Percentiles rank a stretch among this genome's conserved stretches.
phyloP scores from a whole-genome alignment of 169 alveolate species.

The Plasmodium gonderi region DNA sequence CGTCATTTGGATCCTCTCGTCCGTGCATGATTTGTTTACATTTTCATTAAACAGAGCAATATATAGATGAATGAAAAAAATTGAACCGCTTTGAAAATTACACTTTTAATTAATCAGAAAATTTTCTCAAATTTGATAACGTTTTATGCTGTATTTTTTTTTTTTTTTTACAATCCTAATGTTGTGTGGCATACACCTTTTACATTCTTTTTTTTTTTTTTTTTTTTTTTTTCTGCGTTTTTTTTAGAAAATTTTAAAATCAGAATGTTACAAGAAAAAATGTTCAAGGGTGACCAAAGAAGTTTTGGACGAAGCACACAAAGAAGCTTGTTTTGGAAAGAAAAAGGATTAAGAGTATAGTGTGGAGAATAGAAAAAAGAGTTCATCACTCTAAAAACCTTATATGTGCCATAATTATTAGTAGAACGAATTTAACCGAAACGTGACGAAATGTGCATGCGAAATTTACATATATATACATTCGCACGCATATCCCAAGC shows the following conservation, averaged over 20 bases:
- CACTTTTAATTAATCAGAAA: too few relatives aligned
- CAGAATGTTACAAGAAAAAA: slow-evolving; percentile 63
- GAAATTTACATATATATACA: neutral
- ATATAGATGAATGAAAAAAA: neutral
- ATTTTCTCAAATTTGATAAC: neutral
- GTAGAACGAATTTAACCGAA: neutral
- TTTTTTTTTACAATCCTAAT: neutral
- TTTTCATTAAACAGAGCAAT: neutral
- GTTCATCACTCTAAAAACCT: neutral
- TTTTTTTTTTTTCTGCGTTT: neutral
- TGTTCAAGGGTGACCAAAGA: slow-evolving; percentile 70
- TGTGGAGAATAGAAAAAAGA: neutral
- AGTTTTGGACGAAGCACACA: slow-evolving; percentile 69
- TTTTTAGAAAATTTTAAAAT: slow-evolving; percentile 58
- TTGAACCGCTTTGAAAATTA: too few relatives aligned
- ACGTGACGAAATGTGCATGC: neutral
- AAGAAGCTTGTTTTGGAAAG: slow-evolving; percentile 64
- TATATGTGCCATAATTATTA: neutral
- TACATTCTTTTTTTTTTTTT: neutral
- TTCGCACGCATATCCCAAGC: neutral
- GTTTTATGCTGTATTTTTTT: neutral
- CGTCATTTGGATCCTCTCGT: too few relatives aligned
- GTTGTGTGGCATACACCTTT: neutral
- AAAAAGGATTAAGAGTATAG: neutral
- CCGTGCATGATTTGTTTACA: too few relatives aligned